A percentile compares a stretch with the other conserved stretches of the same genome.
These are phyloP conservation scores for Pythium brachiatum DNA, from an alignment of 352 stramenopile genomes.

Conservation along the genomic window DNA sequence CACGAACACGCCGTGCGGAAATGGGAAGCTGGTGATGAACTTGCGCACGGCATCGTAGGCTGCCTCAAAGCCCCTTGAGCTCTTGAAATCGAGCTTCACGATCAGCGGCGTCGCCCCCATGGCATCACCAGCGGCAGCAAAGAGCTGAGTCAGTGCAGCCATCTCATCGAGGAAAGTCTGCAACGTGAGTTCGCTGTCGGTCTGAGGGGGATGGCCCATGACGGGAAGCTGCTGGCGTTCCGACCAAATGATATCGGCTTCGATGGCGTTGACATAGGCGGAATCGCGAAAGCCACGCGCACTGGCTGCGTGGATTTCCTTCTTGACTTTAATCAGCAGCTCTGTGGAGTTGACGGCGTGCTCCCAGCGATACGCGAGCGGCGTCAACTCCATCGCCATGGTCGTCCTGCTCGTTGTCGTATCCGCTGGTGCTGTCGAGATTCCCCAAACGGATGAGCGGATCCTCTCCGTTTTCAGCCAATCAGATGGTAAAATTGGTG, in stretches of 20 bases:
- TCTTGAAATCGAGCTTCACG: slow-evolving; percentile 79
- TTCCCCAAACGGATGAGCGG: background rate
- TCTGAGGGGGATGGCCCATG: slow-evolving; percentile 67
- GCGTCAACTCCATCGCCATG: slow-evolving; percentile 29
- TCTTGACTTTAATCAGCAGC: slow-evolving; percentile 30
- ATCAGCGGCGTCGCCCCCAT: slow-evolving; percentile 41
- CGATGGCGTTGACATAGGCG: slow-evolving; percentile 54
- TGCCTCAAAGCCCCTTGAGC: slow-evolving; percentile 40
- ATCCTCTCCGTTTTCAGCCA: slow-evolving; percentile 5
- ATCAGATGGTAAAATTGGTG: slow-evolving; percentile 7
- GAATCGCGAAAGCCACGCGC: slow-evolving; percentile 14
- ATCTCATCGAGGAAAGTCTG: slow-evolving; percentile 46
- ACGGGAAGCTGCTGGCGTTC: slow-evolving; percentile 42
- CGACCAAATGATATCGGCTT: slow-evolving; percentile 73
- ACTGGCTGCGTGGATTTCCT: slow-evolving; percentile 29
- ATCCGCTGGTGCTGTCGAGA: background rate
- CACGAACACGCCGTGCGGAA: slow-evolving; percentile 50
- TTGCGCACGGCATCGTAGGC: slow-evolving; percentile 27
- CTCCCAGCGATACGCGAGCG: slow-evolving; percentile 58
- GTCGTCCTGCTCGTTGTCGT: background rate
- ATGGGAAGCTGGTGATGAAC: slow-evolving; percentile 52
- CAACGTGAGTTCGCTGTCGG: slow-evolving; percentile 50
- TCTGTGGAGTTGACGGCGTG: slow-evolving; percentile 60
- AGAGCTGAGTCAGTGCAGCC: slow-evolving; percentile 29
- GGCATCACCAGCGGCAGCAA: background rate